Evolutionary conservation across 2,329 filamentous ascomycete genomes (phyloP).

Genomic region (Rugonectria rugulosa): DNA sequence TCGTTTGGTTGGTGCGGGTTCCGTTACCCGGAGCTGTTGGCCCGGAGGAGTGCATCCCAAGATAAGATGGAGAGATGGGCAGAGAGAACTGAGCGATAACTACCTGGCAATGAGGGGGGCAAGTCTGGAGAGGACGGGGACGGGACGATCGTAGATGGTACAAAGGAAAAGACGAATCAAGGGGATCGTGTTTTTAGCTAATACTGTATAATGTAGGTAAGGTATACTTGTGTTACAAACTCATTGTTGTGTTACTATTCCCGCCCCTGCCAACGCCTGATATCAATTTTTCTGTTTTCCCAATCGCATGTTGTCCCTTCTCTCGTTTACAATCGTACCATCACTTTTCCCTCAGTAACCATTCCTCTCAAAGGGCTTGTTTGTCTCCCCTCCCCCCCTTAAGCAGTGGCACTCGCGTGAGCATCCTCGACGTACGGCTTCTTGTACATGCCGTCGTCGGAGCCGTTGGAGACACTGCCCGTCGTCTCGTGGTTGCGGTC

Average conservation of each 20-base stretch:
- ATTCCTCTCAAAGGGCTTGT: not conserved
- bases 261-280: conserved; percentile 25
- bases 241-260: conserved; percentile 6
- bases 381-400: not conserved
- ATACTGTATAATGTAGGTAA: conserved; percentile 8
- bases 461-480: conserved; percentile 22
- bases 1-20: conserved; percentile 2
- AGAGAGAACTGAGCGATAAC: no score
- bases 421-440: conserved; percentile 37
- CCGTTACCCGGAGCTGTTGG: not conserved
- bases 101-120: conserved; percentile 10
- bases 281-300: conserved; percentile 15
- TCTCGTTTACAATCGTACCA: not conserved
- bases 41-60: conserved; percentile 5
- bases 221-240: conserved; percentile 11
- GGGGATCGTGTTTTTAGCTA: conserved; percentile 1
- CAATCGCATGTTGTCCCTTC: not conserved
- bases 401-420: not conserved
- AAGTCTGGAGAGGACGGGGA: not conserved
- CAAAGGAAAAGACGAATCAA: not conserved
- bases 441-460: conserved; percentile 32
- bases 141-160: not conserved
- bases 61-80: not conserved
- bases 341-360: not conserved
- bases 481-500: conserved; percentile 24